phyloP scores from a whole-genome alignment of 352 stramenopile species.

The Pythium chondricola region DNA sequence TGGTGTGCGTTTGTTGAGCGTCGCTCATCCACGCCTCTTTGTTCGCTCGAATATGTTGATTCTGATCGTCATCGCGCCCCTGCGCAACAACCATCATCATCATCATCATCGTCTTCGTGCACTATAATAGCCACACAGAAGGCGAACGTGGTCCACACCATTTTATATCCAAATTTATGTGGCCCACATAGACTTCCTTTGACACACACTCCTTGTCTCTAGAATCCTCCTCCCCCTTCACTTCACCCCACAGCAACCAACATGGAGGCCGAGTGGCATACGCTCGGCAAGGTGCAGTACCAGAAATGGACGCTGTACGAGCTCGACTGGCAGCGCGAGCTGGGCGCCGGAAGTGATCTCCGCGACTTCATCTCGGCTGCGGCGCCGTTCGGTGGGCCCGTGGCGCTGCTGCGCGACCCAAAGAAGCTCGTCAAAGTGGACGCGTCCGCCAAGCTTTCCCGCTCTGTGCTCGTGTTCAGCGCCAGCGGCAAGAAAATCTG shows the following conservation, averaged over 20 bases:
- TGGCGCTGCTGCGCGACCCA: constrained; percentile 67
- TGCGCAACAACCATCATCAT: too few species aligned
- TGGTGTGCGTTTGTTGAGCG: too few species aligned
- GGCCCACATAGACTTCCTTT: neutral
- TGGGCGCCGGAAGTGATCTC: constrained; percentile 48
- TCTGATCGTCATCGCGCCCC: too few species aligned
- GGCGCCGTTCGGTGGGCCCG: constrained; percentile 59
- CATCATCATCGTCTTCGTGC: too few species aligned
- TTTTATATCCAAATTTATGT: neutral
- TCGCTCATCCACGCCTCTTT: too few species aligned
- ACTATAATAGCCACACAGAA: too few species aligned
- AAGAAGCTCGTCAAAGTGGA: constrained; percentile 73
- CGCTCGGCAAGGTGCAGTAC: constrained; percentile 82
- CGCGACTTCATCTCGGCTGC: constrained; percentile 56
- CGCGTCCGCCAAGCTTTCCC: constrained; percentile 34
- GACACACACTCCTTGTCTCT: neutral
- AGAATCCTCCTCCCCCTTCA: neutral
- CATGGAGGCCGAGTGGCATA: constrained; percentile 71
- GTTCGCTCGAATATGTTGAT: too few species aligned
- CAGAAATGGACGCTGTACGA: constrained; percentile 78
- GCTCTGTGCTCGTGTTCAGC: constrained; percentile 72
- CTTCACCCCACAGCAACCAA: neutral
- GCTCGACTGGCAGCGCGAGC: constrained; percentile 49
- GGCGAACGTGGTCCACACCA: too few species aligned
- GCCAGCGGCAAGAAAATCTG: constrained; percentile 58